A percentile compares a stretch with the other conserved stretches of the same genome.
phyloP scores from a whole-genome alignment of 768 basidiomycete genomes.

The Mycena venus region DNA sequence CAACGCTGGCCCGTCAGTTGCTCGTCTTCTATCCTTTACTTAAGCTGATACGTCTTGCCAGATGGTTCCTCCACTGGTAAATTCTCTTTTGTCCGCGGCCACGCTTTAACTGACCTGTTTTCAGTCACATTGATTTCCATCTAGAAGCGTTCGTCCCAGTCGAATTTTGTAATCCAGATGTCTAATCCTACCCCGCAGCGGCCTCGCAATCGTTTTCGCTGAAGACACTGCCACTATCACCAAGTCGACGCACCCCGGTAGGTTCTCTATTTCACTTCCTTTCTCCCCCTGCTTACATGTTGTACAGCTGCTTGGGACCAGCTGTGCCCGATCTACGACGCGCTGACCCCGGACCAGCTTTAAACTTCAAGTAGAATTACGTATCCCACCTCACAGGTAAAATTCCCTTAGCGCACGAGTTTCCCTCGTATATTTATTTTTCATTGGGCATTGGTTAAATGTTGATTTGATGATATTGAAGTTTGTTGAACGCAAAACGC shows the following conservation, averaged over 20 bases:
- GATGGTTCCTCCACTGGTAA: conserved; percentile 25
- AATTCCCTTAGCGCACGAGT: too few relatives aligned
- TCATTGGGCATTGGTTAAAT: too few relatives aligned
- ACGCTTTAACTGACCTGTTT: too few relatives aligned
- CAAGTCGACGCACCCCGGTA: conserved; percentile 23
- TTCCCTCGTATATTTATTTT: too few relatives aligned
- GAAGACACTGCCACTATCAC: conserved; percentile 24
- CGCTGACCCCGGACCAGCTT: conserved; percentile 22
- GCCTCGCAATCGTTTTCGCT: conserved; percentile 36
- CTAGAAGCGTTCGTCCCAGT: conserved; percentile 38
- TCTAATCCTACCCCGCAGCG: too few relatives aligned
- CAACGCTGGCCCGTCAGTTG: conserved; percentile 46
- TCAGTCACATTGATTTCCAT: conserved; percentile 50
- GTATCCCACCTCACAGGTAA: too few relatives aligned
- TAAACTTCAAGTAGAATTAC: neutral
- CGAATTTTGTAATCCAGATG: too few relatives aligned
- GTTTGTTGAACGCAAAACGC: too few relatives aligned
- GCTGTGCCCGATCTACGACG: conserved; percentile 43
- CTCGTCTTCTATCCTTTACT: conserved; percentile 47
- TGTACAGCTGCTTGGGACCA: conserved; percentile 35
- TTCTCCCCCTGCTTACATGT: too few relatives aligned
- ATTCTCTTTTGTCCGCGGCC: too few relatives aligned
- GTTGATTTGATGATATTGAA: too few relatives aligned
- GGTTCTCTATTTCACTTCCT: too few relatives aligned
- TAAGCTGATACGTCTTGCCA: neutral